Evolutionary conservation across 208 protist genomes (phyloP).

Genomic region (Naegleria gruberi): DNA sequence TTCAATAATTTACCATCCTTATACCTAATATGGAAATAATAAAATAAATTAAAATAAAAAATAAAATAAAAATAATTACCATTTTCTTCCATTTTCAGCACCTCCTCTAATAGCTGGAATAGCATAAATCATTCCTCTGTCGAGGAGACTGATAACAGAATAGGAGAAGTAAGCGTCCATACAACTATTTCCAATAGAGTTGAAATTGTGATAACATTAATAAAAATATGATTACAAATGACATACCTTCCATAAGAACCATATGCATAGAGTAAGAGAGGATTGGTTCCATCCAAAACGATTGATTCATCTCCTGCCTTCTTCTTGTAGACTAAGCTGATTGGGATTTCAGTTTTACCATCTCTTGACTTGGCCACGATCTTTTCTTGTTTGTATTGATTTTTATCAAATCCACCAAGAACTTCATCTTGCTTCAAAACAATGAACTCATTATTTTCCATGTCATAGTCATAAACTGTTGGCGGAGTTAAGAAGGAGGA

Average conservation of each 20-base stretch:
- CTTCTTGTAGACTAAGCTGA: background rate
- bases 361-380: background rate
- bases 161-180: background rate
- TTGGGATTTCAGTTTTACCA: background rate
- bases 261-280: slow-evolving; percentile 76
- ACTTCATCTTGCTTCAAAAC: background rate
- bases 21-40: slow-evolving; percentile 1
- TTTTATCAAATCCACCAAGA: background rate
- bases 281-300: slow-evolving; percentile 53
- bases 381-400: background rate
- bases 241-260: slow-evolving; percentile 72
- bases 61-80: too few species aligned
- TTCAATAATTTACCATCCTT: slow-evolving; percentile 76
- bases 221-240: slow-evolving; percentile 47
- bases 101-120: slow-evolving; percentile 80
- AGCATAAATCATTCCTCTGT: slow-evolving; percentile 75
- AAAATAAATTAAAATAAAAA: background rate
- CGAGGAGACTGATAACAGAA: slow-evolving; percentile 45
- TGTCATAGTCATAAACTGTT: slow-evolving; percentile 13
- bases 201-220: background rate
- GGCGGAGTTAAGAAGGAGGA: background rate
- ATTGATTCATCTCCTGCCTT: slow-evolving; percentile 39
- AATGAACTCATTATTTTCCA: background rate
- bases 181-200: background rate
- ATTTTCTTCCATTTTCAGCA: slow-evolving; percentile 73